phyloP scores from a whole-genome alignment of 768 basidiomycete species.

The Thelephora ganbajun region DNA sequence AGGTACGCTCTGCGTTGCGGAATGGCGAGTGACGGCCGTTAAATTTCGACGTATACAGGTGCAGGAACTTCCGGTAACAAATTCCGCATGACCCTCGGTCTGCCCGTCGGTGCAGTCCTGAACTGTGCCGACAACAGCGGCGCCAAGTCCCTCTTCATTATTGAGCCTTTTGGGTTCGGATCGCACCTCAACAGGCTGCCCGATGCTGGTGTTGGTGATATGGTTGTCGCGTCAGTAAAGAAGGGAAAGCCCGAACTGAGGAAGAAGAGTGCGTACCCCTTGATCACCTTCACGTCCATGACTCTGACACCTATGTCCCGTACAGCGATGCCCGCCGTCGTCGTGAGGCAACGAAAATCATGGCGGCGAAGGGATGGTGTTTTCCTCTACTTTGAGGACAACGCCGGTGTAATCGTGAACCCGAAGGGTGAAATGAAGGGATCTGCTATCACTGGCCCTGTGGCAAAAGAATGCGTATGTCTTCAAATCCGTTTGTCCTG shows the following conservation, averaged over 20 bases:
- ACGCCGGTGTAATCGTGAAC: conserved; percentile 95
- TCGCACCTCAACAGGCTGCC: conserved; percentile 95
- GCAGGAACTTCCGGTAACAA: conserved; percentile 82
- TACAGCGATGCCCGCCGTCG: conserved; percentile 90
- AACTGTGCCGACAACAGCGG: conserved; percentile 99
- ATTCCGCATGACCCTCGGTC: conserved; percentile 90
- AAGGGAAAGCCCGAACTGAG: conserved; percentile 99
- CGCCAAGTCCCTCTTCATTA: conserved; percentile 89
- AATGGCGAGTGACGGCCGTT: neutral
- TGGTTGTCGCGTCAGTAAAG: conserved; percentile 96
- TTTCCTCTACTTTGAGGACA: conserved; percentile 99
- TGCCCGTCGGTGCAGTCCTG: conserved; percentile 86
- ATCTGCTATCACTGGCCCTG: conserved; percentile 88
- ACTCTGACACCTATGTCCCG: neutral
- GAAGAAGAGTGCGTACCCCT: conserved; percentile 80
- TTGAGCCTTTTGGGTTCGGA: conserved; percentile 92
- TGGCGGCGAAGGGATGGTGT: conserved; percentile 98
- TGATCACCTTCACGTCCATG: neutral
- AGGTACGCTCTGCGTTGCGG: neutral
- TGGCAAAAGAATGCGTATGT: conserved; percentile 98
- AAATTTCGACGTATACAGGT: conserved; percentile 15
- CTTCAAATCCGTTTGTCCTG: neutral
- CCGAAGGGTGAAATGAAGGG: conserved; percentile 99
- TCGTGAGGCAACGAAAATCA: conserved; percentile 94
- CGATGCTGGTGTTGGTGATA: conserved; percentile 89